Conservation (phyloP, 2,329 filamentous ascomycete species). For the Sporothrix curviconia region DNA sequence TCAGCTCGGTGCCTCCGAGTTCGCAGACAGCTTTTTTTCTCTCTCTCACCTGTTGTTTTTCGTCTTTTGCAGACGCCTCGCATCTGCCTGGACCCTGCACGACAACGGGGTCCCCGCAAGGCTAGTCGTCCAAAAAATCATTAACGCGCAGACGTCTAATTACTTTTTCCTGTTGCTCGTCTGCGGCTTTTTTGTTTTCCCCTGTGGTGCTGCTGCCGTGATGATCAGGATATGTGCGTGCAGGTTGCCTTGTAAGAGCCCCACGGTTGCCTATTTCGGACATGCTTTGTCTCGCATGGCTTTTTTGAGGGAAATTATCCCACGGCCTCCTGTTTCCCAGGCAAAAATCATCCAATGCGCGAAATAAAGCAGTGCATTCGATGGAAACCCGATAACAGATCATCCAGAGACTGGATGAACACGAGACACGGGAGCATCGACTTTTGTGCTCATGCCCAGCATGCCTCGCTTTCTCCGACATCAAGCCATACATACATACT, state of each 20-base stretch:
- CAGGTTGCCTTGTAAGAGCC: neutral
- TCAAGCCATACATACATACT: neutral
- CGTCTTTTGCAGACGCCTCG: neutral
- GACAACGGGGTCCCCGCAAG: conserved; percentile 7
- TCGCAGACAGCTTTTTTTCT: neutral
- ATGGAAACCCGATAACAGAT: neutral
- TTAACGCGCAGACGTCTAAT: neutral
- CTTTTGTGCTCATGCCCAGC: neutral
- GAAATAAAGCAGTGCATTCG: neutral
- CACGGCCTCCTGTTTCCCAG: neutral
- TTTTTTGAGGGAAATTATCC: conserved; percentile 5
- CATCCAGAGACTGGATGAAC: neutral
- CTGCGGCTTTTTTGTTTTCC: neutral
- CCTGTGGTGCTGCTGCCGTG: neutral
- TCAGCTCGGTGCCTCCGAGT: neutral
- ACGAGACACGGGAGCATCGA: neutral
- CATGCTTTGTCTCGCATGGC: neutral
- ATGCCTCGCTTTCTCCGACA: neutral
- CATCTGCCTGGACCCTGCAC: neutral
- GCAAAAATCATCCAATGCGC: neutral
- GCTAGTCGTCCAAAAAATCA: neutral
- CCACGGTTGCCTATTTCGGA: conserved; percentile 10
- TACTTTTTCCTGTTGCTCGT: neutral
- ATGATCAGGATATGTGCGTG: neutral
- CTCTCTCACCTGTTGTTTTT: neutral